A percentile compares a stretch with the other conserved stretches of the same genome.
phyloP scores from a whole-genome alignment of 2,329 filamentous ascomycete genomes.

The Aphanoascus verrucosus region DNA sequence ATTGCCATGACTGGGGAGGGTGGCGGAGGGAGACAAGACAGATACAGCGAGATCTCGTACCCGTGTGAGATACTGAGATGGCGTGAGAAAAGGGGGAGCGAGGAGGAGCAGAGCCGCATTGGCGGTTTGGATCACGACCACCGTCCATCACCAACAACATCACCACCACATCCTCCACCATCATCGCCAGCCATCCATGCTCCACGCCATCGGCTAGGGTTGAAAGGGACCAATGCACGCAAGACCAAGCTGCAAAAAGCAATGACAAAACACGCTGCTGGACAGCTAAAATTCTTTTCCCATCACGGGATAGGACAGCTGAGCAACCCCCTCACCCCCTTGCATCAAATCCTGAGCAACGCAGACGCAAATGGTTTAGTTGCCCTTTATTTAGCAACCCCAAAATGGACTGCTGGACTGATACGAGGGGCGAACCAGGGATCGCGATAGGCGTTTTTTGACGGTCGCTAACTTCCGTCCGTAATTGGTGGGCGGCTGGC shows the following conservation, averaged over 20 bases:
- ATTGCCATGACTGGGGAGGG: background rate
- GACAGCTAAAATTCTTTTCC: background rate
- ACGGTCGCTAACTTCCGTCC: slow-evolving; percentile 3
- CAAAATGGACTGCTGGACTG: no score
- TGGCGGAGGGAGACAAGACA: background rate
- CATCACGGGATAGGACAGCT: background rate
- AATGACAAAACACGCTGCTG: background rate
- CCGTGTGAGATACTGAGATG: background rate
- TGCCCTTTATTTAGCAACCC: slow-evolving; percentile 5
- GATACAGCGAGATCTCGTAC: background rate
- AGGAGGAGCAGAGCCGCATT: slow-evolving; percentile 1
- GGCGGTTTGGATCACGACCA: no score
- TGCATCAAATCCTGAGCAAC: background rate
- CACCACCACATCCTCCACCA: background rate
- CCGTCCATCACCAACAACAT: background rate
- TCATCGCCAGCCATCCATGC: background rate
- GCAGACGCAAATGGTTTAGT: background rate
- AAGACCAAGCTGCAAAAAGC: slow-evolving; percentile 3
- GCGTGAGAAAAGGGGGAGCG: background rate
- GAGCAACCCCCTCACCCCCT: background rate
- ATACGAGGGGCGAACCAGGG: slow-evolving; percentile 9
- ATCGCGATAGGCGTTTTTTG: background rate
- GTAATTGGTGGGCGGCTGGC: background rate
- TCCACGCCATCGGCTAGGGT: background rate
- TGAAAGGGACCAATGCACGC: background rate